Evolutionary conservation across 345 rosid genomes (phyloP).

Genomic region (Adansonia digitata): DNA sequence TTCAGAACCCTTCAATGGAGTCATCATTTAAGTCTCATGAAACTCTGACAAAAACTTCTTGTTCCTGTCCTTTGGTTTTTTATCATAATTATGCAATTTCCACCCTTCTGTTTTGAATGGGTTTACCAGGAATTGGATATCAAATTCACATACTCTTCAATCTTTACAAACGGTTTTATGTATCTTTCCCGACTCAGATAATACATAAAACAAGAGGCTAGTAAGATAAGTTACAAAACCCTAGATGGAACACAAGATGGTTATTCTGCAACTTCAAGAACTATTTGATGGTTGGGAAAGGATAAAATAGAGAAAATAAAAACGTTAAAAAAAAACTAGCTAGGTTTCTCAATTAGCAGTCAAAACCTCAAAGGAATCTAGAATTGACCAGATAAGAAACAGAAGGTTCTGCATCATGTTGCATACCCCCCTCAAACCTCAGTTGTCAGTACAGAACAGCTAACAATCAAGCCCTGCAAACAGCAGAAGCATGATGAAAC

Average conservation of each 20-base stretch:
- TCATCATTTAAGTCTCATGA: slow-evolving; percentile 17
- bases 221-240: slow-evolving; percentile 6
- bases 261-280: not conserved
- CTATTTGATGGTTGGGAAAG: not conserved
- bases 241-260: not conserved
- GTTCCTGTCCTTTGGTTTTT: not conserved
- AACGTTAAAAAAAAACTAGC: not conserved
- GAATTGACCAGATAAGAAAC: not conserved
- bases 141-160: not conserved
- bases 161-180: not conserved
- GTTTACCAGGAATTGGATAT: not conserved
- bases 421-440: not conserved
- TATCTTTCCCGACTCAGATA: not conserved
- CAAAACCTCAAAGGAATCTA: not conserved
- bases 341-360: slow-evolving; percentile 14
- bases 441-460: not conserved
- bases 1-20: not conserved
- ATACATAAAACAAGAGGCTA: not conserved
- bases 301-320: not conserved
- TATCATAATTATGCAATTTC: not conserved
- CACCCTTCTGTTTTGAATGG: not conserved
- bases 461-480: slow-evolving; percentile 1
- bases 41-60: slow-evolving; percentile 5
- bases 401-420: not conserved
- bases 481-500: not conserved